Evolutionary conservation across 2,329 filamentous ascomycete genomes (phyloP), one percentile per base, ranked within the genome.

Genomic region (Botrytis sinoallii): DNA sequence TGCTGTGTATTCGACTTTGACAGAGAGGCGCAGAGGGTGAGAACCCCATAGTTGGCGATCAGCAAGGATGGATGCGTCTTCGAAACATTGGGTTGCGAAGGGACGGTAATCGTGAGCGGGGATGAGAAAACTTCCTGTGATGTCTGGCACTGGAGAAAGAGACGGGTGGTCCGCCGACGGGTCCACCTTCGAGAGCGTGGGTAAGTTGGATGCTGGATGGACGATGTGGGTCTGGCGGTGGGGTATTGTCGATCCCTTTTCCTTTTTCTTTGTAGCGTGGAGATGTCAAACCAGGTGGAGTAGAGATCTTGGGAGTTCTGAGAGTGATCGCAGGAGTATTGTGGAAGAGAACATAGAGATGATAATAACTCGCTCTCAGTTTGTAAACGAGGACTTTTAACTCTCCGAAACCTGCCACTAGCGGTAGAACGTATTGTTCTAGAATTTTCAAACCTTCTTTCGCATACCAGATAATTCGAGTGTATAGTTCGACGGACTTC

Each of bases 271-370:
- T 82, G 25, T 70, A 73, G 12, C 77, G 77, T 20, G 72, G 79
- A 60, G 75, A 82, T 64, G 71, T 81, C 35, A 82, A 74, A 40
- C 80, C 80, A 29, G 80, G 80, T 64, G 80, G 80, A 10, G 84
- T 88, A 78, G 79, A 84, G 78, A 82, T 78, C 77, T 77, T 79
- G 74, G 71, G 59, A 12, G 73, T 61, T 73, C 77, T 78, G 38
- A 80, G 72, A 14, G 55, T 78, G 64, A 97, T 88, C 0, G 92
- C 87, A 0, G 95, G 95, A 71, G 93, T 90, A 83, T 98, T 98
- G 84, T 98, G 94, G 81, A 98, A 98, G 20, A 98, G 88, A 71
- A 97, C 96, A 82, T 97, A 97, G 77, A 99, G 94, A 84, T 99
- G 95, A 79, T 97, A 96, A 81, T 98, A 97, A 32, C 94, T 97